Base-by-base conservation (phyloP, 2,329 filamentous ascomycete genomes). In the Aureobasidium melanogenum region DNA sequence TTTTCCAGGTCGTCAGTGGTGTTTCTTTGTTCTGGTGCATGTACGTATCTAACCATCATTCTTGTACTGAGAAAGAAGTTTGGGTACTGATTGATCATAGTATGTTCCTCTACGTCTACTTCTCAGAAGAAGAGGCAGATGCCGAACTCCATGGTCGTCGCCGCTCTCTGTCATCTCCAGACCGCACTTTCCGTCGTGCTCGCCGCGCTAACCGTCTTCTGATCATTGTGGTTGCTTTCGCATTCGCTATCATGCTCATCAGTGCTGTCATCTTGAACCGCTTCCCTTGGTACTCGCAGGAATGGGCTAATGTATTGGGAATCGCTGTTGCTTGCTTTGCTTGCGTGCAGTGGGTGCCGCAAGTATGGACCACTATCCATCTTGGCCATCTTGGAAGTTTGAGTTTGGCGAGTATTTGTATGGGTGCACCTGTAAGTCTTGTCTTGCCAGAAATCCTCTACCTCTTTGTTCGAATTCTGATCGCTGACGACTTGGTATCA, bases 331-430 rank as follows among this genome's bases (percentile, higher is more conserved):
- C 89, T 0, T 74, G 83, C 2, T 83, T 97, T 6, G 89, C 93
- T 0, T 87, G 84, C 0, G 82, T 96, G 36, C 92, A 97, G 74
- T 97, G 96, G 74, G 79, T 97, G 28, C 92, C 92, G 0, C 92
- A 97, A 75, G 94, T 97, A 65, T 90, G 85, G 75, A 96, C 88
- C 52, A 97, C 93, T 0, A 94, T 89, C 75, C 83, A 80, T 60
- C 79, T 96, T 61, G 89, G 93, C 71, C 87, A 91, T 68, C 88
- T 94, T 0, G 91, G 90, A 39, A 96, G 91, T 72, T 77, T 97
- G 67, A 96, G 91, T 70, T 92, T 97, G 60, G 88, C 90, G 7
- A 96, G 96, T 89, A 96, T 97, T 90, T 90, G 88, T 72, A 94
- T 97, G 36, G 92, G 96, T 73, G 96, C 92, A 0, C 93, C 92